Evolutionary conservation across 257 asterid genomes (phyloP).

Genomic region (Voacanga thouarsii): DNA sequence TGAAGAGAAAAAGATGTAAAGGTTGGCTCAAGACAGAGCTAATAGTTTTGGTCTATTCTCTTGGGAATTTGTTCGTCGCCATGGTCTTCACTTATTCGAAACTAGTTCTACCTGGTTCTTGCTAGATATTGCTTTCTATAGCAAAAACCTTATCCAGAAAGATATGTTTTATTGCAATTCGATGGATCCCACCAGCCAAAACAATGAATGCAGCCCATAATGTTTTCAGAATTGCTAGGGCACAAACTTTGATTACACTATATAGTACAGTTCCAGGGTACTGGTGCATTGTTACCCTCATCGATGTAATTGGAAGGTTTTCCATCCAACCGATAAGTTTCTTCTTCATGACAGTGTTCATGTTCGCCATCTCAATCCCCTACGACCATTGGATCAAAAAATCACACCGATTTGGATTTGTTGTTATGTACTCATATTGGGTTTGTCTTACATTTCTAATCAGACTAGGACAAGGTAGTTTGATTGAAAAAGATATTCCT

Average conservation of each 20-base stretch:
- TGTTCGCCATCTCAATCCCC: conserved; percentile 21
- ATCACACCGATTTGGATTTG: conserved; percentile 7
- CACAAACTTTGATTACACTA: conserved; percentile 20
- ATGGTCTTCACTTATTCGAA: conserved; percentile 10
- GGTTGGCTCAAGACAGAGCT: neutral
- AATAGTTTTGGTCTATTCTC: conserved; percentile 22
- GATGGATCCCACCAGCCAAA: conserved; percentile 20
- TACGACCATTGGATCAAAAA: conserved; percentile 19
- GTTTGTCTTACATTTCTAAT: too few relatives aligned
- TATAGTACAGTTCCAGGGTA: conserved; percentile 25
- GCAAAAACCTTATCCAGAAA: conserved; percentile 22
- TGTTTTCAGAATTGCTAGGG: conserved; percentile 13
- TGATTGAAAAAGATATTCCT: too few relatives aligned
- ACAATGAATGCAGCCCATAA: conserved; percentile 17
- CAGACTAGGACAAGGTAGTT: too few relatives aligned
- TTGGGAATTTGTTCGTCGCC: conserved; percentile 17
- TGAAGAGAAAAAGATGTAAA: conserved; percentile 15
- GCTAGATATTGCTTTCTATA: conserved; percentile 23
- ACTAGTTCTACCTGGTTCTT: conserved; percentile 22
- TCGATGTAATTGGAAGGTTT: conserved; percentile 19
- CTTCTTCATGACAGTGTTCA: conserved; percentile 22
- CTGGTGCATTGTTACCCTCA: conserved; percentile 17
- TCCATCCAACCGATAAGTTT: conserved; percentile 20
- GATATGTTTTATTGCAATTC: conserved; percentile 8
- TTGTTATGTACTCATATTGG: too few relatives aligned